These are phyloP conservation scores for Hypsizygus ulmarius DNA, from an alignment of 1,284 basidiomycete species.

Conservation along the genomic window DNA sequence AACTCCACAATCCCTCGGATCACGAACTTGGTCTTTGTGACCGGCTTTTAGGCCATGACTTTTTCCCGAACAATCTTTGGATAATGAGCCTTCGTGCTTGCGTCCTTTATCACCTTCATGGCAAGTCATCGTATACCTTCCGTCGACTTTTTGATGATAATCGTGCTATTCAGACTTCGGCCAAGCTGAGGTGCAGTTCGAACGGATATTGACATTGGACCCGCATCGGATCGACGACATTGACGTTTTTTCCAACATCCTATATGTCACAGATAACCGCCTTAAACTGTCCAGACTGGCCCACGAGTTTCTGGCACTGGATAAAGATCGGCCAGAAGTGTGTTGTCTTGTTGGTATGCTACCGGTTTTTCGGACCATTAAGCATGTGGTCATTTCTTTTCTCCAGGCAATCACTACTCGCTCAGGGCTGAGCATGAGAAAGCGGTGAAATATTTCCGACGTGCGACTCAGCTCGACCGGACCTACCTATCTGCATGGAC, in stretches of 20 bases:
- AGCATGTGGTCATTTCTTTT: conserved; percentile 2
- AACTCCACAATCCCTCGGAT: conserved; percentile 85
- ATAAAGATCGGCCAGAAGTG: conserved; percentile 91
- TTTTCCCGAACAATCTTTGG: conserved; percentile 85
- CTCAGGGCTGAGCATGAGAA: conserved; percentile 92
- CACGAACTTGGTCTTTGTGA: conserved; percentile 79
- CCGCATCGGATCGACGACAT: conserved; percentile 94
- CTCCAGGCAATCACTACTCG: conserved; percentile 92
- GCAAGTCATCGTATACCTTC: conserved; percentile 41
- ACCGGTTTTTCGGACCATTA: conserved; percentile 12
- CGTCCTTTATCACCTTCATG: conserved; percentile 87
- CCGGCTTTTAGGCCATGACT: conserved; percentile 63
- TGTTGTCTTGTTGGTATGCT: conserved; percentile 88
- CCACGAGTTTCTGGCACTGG: conserved; percentile 84
- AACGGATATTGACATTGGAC: conserved; percentile 76
- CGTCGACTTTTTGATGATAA: conserved; percentile 2
- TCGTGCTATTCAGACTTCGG: conserved; percentile 68
- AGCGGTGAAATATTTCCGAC: conserved; percentile 92
- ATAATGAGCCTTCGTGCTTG: conserved; percentile 84
- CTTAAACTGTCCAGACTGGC: conserved; percentile 90
- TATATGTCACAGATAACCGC: conserved; percentile 91
- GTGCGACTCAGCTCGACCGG: conserved; percentile 91
- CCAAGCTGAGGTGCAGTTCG: conserved; percentile 81
- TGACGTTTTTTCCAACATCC: conserved; percentile 95
- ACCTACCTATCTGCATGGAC: conserved; percentile 98